Conservation (phyloP, 306 rosid genomes). For the Cicer pinnatifidum region DNA sequence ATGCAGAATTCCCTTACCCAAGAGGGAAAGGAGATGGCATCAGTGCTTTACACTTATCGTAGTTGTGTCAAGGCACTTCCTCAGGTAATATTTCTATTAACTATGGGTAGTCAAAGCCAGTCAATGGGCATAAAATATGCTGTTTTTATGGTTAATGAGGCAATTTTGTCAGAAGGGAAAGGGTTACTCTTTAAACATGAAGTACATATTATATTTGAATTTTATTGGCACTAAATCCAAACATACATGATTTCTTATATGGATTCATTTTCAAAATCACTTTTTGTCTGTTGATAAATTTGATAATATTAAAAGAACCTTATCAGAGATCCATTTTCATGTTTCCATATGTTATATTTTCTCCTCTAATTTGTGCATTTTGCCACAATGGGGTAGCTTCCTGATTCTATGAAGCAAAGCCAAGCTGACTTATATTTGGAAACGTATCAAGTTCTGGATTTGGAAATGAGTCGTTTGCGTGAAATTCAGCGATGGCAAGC, state of each 20-base stretch:
- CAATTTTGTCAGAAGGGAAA: slow-evolving; percentile 18
- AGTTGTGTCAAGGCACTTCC: slow-evolving; percentile 99
- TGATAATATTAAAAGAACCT: slow-evolving; percentile 28
- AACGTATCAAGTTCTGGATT: slow-evolving; percentile 96
- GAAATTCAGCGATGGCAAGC: slow-evolving; percentile 98
- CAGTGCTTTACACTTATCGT: slow-evolving; percentile 95
- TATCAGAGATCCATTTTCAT: slow-evolving; percentile 31
- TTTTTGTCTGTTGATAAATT: slow-evolving; percentile 29
- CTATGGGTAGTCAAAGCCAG: slow-evolving; percentile 9
- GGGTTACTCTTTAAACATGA: slow-evolving; percentile 31
- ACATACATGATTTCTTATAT: slow-evolving; percentile 21
- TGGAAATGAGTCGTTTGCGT: slow-evolving; percentile 98
- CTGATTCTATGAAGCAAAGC: slow-evolving; percentile 99
- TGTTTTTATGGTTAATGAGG: slow-evolving; percentile 13
- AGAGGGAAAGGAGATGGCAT: slow-evolving; percentile 96
- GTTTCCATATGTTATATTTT: slow-evolving; percentile 26
- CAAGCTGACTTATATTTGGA: slow-evolving; percentile 96
- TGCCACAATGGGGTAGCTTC: slow-evolving; percentile 66
- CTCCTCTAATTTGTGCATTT: slow-evolving; percentile 33
- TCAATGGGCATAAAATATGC: slow-evolving; percentile 1
- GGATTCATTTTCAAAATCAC: slow-evolving; percentile 16
- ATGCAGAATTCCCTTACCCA: slow-evolving; percentile 78
- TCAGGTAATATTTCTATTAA: slow-evolving; percentile 66
- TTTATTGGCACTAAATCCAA: slow-evolving; percentile 15
- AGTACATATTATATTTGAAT: slow-evolving; percentile 18